Conservation (phyloP, 2,329 filamentous ascomycete species). For the Botrytis squamosa region DNA sequence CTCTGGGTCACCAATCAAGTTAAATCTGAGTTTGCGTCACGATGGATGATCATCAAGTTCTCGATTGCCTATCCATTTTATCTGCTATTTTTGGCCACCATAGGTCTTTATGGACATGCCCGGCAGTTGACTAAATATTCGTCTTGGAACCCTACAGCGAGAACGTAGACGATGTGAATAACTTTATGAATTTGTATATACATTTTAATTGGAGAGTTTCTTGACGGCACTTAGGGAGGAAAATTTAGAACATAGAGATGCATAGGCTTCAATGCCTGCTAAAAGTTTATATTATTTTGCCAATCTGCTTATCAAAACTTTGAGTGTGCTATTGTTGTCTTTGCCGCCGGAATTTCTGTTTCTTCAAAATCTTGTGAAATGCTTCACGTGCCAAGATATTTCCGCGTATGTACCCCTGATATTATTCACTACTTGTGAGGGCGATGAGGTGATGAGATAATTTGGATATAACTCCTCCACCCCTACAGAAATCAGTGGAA, state of each 20-base stretch:
- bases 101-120: constrained; percentile 22
- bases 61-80: constrained; percentile 47
- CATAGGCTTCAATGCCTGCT: neutral
- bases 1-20: constrained; percentile 48
- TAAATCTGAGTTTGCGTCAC: constrained; percentile 47
- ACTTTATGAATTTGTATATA: neutral
- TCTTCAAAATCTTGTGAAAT: neutral
- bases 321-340: neutral
- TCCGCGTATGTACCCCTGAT: neutral
- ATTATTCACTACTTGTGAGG: neutral
- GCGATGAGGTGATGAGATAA: neutral
- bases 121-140: constrained; percentile 41
- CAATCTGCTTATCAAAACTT: neutral
- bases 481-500: neutral
- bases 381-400: neutral
- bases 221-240: neutral
- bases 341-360: neutral
- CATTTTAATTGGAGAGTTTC: neutral
- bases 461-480: neutral
- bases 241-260: neutral
- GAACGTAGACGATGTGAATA: constrained; percentile 19
- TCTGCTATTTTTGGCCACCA: constrained; percentile 29
- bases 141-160: constrained; percentile 47
- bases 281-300: neutral
- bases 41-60: constrained; percentile 46